Evolutionary conservation across 1,284 basidiomycete species (phyloP).

Genomic region (Apiotrichum mycotoxinovorans): DNA sequence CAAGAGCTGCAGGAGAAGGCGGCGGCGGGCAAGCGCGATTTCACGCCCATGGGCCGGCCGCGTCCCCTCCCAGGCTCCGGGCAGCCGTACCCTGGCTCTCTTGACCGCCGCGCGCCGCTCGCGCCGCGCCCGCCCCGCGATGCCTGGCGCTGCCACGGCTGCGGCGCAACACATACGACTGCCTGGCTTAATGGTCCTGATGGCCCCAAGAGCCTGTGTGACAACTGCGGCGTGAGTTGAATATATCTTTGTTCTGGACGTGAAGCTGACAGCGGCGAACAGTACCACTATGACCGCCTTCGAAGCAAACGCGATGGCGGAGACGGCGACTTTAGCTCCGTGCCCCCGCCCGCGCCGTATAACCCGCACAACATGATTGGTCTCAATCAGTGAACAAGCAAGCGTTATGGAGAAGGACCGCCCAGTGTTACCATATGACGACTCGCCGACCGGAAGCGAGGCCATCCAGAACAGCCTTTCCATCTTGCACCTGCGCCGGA

Average conservation of each 20-base stretch:
- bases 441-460: no score
- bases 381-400: background rate
- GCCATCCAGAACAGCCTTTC: no score
- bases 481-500: no score
- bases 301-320: constrained; percentile 6
- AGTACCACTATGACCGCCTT: constrained; percentile 13
- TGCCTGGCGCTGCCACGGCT: constrained; percentile 31
- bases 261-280: background rate
- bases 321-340: constrained; percentile 12
- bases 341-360: constrained; percentile 3
- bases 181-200: constrained; percentile 37
- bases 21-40: constrained; percentile 16
- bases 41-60: background rate
- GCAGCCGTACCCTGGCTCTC: background rate
- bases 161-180: constrained; percentile 20
- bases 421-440: no score
- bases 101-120: background rate
- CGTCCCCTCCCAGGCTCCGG: background rate
- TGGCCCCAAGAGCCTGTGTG: constrained; percentile 35
- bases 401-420: background rate
- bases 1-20: constrained; percentile 39
- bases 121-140: constrained; percentile 6
- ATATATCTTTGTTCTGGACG: constrained; percentile 6
- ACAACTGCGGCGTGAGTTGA: constrained; percentile 38
- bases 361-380: constrained; percentile 8